phyloP scores from a whole-genome alignment of 176 grass and related monocot species.

The Juncus inflexus region DNA sequence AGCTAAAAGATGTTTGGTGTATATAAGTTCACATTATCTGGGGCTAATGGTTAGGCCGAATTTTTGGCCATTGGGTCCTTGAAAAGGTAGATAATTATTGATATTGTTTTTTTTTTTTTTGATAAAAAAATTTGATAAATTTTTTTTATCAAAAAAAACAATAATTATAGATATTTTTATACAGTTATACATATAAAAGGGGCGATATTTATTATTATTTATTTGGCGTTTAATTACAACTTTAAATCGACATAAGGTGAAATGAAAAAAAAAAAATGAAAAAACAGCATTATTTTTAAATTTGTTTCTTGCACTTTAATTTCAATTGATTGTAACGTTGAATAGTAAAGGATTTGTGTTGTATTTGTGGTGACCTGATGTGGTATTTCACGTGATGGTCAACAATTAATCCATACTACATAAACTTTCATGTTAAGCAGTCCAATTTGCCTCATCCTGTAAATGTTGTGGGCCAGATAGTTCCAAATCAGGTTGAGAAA shows the following conservation, averaged over 20 bases:
- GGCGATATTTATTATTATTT: constrained; percentile 17
- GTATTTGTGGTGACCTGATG: no score
- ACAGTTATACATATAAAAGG: background rate
- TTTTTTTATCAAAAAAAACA: no score
- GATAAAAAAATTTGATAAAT: no score
- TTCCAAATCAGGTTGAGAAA: no score
- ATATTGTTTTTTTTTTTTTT: no score
- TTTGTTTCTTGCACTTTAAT: background rate
- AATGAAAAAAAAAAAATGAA: background rate
- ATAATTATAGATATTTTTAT: no score
- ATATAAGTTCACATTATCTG: constrained; percentile 13
- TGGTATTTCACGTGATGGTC: no score
- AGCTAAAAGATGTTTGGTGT: constrained; percentile 9
- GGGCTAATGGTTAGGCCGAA: constrained; percentile 21
- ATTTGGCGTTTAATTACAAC: background rate
- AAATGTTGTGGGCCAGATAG: no score
- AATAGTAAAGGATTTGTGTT: no score
- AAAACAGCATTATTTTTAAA: background rate
- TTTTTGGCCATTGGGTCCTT: background rate
- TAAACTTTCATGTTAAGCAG: no score
- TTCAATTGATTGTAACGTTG: background rate
- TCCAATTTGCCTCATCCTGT: no score
- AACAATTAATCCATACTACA: no score
- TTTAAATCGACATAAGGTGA: background rate
- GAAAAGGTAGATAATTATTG: background rate